phyloP scores from a whole-genome alignment of 148 eudicot species.

The Camellia japonica region DNA sequence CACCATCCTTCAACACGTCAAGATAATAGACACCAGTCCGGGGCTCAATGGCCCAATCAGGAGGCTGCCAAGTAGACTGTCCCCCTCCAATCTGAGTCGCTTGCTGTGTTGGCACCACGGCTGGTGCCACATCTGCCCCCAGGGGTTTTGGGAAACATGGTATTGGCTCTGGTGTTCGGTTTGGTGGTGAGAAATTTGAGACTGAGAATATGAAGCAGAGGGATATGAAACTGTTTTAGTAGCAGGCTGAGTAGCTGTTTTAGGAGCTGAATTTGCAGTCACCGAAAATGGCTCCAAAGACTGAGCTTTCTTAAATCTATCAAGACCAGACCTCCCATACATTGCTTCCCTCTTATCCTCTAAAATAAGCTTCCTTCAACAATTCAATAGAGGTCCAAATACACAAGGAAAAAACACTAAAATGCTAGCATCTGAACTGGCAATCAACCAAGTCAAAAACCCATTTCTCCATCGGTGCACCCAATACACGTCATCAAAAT shows the following conservation, averaged over 20 bases:
- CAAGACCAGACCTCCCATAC: constrained; percentile 92
- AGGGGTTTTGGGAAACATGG: constrained; percentile 28
- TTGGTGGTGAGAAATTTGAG: constrained; percentile 25
- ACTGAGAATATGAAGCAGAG: constrained; percentile 16
- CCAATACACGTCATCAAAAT: constrained; percentile 1
- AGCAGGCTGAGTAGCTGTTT: constrained; percentile 32
- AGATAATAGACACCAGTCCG: constrained; percentile 81
- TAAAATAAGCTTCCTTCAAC: constrained; percentile 7
- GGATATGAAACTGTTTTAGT: constrained; percentile 23
- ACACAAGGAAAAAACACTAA: not conserved
- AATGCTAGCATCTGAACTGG: not conserved
- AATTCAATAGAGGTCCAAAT: not conserved
- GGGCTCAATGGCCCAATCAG: constrained; percentile 99
- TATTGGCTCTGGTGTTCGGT: constrained; percentile 27
- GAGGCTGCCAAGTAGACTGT: constrained; percentile 94
- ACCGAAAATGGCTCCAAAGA: constrained; percentile 81
- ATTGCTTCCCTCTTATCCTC: constrained; percentile 27
- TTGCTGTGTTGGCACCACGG: constrained; percentile 35
- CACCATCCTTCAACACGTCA: constrained; percentile 88
- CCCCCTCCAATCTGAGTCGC: constrained; percentile 78
- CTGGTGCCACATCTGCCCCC: constrained; percentile 30
- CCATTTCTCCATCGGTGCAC: constrained; percentile 1
- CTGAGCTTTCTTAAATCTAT: constrained; percentile 89
- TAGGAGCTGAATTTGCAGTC: constrained; percentile 35
- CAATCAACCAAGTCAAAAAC: not conserved